These are phyloP conservation scores for Fusarium sp. DNA, from an alignment of 2,329 filamentous ascomycete species.

Conservation along the genomic window DNA sequence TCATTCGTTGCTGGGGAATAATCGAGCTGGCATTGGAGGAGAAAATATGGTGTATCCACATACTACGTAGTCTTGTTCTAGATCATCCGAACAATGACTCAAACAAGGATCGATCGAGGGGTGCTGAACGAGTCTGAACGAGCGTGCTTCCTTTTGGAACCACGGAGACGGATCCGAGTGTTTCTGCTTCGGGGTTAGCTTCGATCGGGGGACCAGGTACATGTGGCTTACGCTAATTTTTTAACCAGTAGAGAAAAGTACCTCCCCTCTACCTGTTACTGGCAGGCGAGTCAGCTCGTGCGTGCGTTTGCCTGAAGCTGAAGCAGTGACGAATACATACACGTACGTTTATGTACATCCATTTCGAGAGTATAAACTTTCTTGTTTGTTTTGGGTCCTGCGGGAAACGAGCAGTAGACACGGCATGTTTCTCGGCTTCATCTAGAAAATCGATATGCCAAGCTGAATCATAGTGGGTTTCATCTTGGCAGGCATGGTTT, in stretches of 20 bases:
- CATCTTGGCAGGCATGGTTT: constrained; percentile 19
- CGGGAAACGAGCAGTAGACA: not conserved
- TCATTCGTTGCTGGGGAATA: not conserved
- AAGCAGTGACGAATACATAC: not conserved
- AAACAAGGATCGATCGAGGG: not conserved
- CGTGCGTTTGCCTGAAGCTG: not conserved
- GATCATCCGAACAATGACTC: constrained; percentile 1
- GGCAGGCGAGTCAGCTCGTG: not conserved
- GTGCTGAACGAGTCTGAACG: not conserved
- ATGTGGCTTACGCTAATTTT: constrained; percentile 2
- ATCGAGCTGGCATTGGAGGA: not conserved
- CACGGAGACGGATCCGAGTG: constrained; percentile 18
- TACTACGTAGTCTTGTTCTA: not conserved
- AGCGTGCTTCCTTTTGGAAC: constrained; percentile 9
- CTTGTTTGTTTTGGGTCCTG: not conserved
- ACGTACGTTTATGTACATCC: not conserved
- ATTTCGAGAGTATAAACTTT: not conserved
- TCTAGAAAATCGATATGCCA: not conserved
- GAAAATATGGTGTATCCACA: not conserved
- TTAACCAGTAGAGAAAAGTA: not conserved
- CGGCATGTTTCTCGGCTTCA: constrained; percentile 18
- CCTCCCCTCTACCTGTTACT: no score
- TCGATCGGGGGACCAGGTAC: not conserved
- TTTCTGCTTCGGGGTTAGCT: constrained; percentile 1
- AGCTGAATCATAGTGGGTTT: constrained; percentile 23